Evolutionary conservation across 768 basidiomycete species (phyloP), one percentile per base, ranked within the genome.

Genomic region (Udeniomyces megalosporus): DNA sequence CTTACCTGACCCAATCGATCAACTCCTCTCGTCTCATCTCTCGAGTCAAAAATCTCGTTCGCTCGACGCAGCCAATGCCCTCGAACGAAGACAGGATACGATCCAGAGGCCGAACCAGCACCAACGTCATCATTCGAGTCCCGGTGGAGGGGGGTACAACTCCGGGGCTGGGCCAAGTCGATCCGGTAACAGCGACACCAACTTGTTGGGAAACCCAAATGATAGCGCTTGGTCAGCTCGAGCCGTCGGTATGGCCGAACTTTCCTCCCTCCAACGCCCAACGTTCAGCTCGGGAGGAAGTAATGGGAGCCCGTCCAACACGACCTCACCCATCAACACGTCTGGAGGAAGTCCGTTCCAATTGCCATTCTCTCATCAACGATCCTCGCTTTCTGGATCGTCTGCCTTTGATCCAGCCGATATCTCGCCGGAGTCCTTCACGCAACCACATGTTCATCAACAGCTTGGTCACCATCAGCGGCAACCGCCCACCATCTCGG

Each of bases 1-100:
- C 29, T 29, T 17, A 31, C 56, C 55, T 11, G 63, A 65, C n/a
- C 63, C 63, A 6, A 53, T 65, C 45, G 63, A 65, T 29, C 51
- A 65, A 46, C 58, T 65, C 35, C 26, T 60, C 7, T 52, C 28
- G 38, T 34, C 38, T 24, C 29, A 52, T 24, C 42, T 34, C 35
- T 42, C 34, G 10, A 52, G n/a, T 6, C 28, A 61, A 32, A 34
- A 45, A 32, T 44, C 24, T 38, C 42, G 29, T 32, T 20, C 48
- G 44, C 31, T 20, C 28, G 57, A 46, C 31, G 26, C 44, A 38
- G 35, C 38, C 24, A 58, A 58, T n/a, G 32, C n/a, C 4, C 42
- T 46, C 11, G 44, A 48, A 46, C n/a, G 22, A 26, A n/a, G 32
- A 20, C 26, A 34, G 14, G 15, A 26, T 29, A n/a, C n/a, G n/a